Conservation (phyloP, 2,329 filamentous ascomycete genomes). For the Colletotrichum noveboracense region DNA sequence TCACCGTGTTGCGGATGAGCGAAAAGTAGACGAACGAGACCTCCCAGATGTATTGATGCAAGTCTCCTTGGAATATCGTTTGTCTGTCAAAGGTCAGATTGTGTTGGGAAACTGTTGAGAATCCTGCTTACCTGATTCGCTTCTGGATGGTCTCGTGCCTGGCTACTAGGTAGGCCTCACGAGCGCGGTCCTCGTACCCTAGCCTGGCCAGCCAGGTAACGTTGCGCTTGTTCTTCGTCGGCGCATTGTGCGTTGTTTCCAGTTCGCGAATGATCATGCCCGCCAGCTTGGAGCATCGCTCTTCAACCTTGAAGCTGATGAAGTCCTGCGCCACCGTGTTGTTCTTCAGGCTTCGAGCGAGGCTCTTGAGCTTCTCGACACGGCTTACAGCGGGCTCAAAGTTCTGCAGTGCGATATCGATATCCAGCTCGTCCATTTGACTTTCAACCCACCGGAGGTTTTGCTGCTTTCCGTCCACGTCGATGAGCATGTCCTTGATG, state of each 20-base stretch:
- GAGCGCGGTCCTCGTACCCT: conserved; percentile 87
- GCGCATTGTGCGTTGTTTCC: conserved; percentile 77
- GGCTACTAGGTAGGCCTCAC: conserved; percentile 84
- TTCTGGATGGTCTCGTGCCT: conserved; percentile 80
- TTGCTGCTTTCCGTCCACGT: conserved; percentile 95
- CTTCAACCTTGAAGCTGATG: conserved; percentile 89
- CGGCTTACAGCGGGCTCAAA: conserved; percentile 85
- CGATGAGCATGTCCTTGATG: conserved; percentile 87
- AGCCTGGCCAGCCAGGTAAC: conserved; percentile 85
- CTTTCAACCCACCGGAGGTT: conserved; percentile 95
- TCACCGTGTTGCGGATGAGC: conserved; percentile 90
- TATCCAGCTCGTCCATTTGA: conserved; percentile 95
- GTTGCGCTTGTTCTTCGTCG: conserved; percentile 78
- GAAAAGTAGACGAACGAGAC: conserved; percentile 96
- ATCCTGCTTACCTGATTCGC: conserved; percentile 71
- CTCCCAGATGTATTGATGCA: conserved; percentile 93
- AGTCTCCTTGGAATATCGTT: conserved; percentile 93
- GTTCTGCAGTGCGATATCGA: conserved; percentile 88
- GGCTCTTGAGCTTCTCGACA: conserved; percentile 82
- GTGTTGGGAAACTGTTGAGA: neutral
- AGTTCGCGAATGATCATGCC: conserved; percentile 79
- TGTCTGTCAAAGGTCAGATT: conserved; percentile 58
- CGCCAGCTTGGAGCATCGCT: conserved; percentile 79
- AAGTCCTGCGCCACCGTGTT: conserved; percentile 90
- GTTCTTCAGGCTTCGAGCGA: conserved; percentile 81